Evolutionary conservation across 805 yeast genomes (phyloP).

Genomic region (Candida khao-thaluensis): DNA sequence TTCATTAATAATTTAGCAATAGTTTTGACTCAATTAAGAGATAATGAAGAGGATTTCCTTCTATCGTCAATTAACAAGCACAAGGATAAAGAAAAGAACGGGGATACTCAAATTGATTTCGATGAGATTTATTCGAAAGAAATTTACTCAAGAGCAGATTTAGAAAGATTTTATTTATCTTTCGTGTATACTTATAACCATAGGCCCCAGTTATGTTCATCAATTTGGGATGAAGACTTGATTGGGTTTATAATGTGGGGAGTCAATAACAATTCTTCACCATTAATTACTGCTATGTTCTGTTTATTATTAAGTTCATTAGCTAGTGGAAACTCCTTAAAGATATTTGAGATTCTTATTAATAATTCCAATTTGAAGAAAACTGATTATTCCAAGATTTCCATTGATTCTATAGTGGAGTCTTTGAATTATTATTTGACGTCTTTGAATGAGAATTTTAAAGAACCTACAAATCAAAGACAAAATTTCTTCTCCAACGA

Average conservation of each 20-base stretch:
- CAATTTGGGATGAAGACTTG: conserved; percentile 64
- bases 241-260: conserved; percentile 91
- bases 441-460: conserved; percentile 40
- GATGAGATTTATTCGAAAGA: conserved; percentile 65
- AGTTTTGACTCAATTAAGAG: conserved; percentile 63
- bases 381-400: conserved; percentile 44
- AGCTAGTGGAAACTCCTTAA: conserved; percentile 53
- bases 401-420: conserved; percentile 56
- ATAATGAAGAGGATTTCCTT: conserved; percentile 71
- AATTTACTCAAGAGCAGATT: conserved; percentile 71
- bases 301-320: conserved; percentile 77
- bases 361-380: conserved; percentile 29
- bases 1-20: conserved; percentile 67
- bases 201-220: conserved; percentile 54
- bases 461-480: conserved; percentile 26
- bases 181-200: conserved; percentile 65
- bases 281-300: conserved; percentile 78
- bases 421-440: conserved; percentile 54
- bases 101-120: conserved; percentile 37
- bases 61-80: conserved; percentile 44
- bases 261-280: conserved; percentile 67
- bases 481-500: conserved; percentile 21
- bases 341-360: conserved; percentile 40
- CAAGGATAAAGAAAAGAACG: conserved; percentile 12
- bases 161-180: conserved; percentile 82